Conservation (phyloP, 176 grass and related monocot genomes). For the Zea mays region DNA sequence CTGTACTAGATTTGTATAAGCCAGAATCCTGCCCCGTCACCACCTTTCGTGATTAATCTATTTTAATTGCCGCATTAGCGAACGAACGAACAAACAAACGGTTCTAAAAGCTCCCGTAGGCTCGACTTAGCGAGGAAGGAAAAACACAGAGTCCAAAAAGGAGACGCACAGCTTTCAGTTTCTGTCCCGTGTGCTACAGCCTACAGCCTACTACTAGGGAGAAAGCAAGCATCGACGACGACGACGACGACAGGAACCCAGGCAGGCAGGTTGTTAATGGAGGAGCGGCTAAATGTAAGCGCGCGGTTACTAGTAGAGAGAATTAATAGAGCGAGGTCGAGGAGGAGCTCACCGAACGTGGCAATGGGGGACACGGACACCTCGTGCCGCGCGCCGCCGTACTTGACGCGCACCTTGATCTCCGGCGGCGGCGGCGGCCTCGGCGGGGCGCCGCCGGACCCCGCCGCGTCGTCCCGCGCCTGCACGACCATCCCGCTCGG, state of each 20-base stretch:
- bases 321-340: background rate
- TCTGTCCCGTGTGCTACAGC: background rate
- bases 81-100: background rate
- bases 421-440: slow-evolving; percentile 51
- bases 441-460: background rate
- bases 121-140: background rate
- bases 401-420: slow-evolving; percentile 68
- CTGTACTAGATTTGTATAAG: background rate
- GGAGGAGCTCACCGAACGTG: slow-evolving; percentile 67
- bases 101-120: background rate
- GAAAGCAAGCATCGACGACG: slow-evolving; percentile 2
- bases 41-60: background rate
- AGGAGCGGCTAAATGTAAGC: slow-evolving; percentile 15
- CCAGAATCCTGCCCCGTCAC: background rate
- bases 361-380: slow-evolving; percentile 76
- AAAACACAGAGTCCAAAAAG: background rate
- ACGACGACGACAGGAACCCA: background rate
- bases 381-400: slow-evolving; percentile 58
- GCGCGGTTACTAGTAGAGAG: slow-evolving; percentile 1
- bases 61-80: background rate
- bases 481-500: slow-evolving; percentile 89
- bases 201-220: no score
- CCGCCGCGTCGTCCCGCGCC: slow-evolving; percentile 43
- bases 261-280: background rate
- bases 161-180: slow-evolving; percentile 17